Conservation (phyloP, 2,329 filamentous ascomycete species). For the Pyricularia grisea region DNA sequence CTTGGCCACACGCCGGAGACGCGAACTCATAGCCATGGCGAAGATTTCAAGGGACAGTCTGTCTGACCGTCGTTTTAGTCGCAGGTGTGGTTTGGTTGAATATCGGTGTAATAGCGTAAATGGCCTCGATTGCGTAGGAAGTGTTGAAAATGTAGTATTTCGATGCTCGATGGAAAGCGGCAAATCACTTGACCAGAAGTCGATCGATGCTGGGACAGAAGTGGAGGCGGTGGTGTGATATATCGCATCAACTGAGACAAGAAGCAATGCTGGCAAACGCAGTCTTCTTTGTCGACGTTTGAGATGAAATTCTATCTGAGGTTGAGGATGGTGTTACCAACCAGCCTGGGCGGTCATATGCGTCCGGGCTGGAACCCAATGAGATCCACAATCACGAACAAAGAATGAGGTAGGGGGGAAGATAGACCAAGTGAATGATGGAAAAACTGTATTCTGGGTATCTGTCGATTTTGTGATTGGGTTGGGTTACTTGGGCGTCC, state of each 20-base stretch:
- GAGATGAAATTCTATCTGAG: neutral
- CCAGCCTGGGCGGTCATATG: neutral
- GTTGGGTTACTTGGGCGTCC: neutral
- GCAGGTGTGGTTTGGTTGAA: neutral
- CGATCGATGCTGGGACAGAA: neutral
- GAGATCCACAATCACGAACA: neutral
- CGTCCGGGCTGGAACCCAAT: neutral
- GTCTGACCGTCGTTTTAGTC: neutral
- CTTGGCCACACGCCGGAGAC: constrained; percentile 57
- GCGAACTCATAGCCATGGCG: constrained; percentile 31
- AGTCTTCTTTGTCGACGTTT: neutral
- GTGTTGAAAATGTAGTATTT: neutral
- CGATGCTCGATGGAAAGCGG: neutral
- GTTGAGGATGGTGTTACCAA: neutral
- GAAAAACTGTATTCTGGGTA: neutral
- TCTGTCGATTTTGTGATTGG: neutral
- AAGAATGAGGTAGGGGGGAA: neutral
- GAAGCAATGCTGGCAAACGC: neutral
- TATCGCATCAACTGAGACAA: neutral
- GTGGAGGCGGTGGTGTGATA: neutral
- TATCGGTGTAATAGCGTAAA: neutral
- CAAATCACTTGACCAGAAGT: neutral
- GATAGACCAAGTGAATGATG: neutral
- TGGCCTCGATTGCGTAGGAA: neutral
- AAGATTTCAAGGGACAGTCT: neutral